A percentile compares a stretch with the other conserved stretches of the same genome.
phyloP scores from a whole-genome alignment of 2,329 filamentous ascomycete species.

The Aspergillus niger region DNA sequence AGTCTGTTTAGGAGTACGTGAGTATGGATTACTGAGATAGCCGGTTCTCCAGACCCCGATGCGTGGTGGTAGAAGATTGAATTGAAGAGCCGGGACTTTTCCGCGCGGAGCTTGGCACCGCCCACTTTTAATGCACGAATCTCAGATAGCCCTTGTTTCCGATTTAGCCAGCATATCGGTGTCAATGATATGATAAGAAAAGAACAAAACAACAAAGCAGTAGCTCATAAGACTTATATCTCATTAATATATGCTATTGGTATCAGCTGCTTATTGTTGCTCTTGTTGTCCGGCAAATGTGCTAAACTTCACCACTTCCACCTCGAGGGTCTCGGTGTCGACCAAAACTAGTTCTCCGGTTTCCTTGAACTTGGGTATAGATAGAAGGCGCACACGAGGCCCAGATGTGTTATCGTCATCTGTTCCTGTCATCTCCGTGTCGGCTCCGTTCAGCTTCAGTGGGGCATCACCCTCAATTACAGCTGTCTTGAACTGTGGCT shows the following conservation, averaged over 20 bases:
- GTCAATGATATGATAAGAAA: neutral
- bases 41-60: neutral
- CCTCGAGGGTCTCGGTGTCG: conserved; percentile 81
- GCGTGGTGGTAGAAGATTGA: neutral
- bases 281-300: conserved; percentile 41
- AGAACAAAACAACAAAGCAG: neutral
- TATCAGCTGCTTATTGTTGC: conserved; percentile 30
- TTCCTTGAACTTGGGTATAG: conserved; percentile 77
- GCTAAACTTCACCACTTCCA: conserved; percentile 67
- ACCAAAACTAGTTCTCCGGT: conserved; percentile 80
- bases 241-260: conserved; percentile 2
- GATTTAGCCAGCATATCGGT: neutral
- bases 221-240: conserved; percentile 6
- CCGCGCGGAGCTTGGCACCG: conserved; percentile 24
- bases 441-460: conserved; percentile 34
- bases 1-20: neutral
- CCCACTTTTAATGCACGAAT: neutral
- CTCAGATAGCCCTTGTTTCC: neutral
- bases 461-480: conserved; percentile 59
- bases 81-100: conserved; percentile 7
- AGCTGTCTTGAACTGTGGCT: conserved; percentile 74
- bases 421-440: conserved; percentile 36
- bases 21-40: neutral
- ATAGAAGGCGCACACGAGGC: conserved; percentile 74
- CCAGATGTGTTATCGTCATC: conserved; percentile 54